A percentile compares a stretch with the other conserved stretches of the same genome.
These are phyloP conservation scores for Nannizziopsis arthrosporioides DNA, from an alignment of 2,329 filamentous ascomycete species.

Conservation along the genomic window DNA sequence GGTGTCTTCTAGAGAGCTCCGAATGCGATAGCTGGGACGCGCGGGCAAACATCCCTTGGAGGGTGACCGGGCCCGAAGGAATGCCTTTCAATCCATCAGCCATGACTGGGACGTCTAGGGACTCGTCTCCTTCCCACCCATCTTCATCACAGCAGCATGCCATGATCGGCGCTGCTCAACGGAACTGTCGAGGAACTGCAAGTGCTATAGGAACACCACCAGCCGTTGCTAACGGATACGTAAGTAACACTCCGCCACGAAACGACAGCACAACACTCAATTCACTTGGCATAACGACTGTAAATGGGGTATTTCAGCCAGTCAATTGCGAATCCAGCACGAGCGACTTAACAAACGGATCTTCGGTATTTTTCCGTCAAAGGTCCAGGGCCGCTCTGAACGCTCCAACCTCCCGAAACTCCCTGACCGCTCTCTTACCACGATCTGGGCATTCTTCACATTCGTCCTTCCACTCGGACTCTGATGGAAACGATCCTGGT, in stretches of 20 bases:
- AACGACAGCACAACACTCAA: neutral
- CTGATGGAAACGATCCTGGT: slow-evolving; percentile 24
- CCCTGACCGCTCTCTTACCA: slow-evolving; percentile 24
- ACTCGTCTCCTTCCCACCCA: slow-evolving; percentile 39
- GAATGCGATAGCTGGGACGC: slow-evolving; percentile 54
- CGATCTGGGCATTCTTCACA: slow-evolving; percentile 29
- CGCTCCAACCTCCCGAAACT: slow-evolving; percentile 28
- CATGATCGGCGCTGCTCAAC: slow-evolving; percentile 18
- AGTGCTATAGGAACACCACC: slow-evolving; percentile 12
- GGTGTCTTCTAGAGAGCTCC: slow-evolving; percentile 56
- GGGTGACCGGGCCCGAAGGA: slow-evolving; percentile 38
- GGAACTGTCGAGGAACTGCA: slow-evolving; percentile 18
- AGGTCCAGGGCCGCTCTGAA: slow-evolving; percentile 16
- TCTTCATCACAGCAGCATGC: slow-evolving; percentile 15
- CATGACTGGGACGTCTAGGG: slow-evolving; percentile 25
- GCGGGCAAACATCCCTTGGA: slow-evolving; percentile 48
- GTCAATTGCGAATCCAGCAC: neutral
- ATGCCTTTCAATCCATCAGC: slow-evolving; percentile 30
- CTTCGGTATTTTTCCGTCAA: neutral
- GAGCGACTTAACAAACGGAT: neutral
- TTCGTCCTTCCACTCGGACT: slow-evolving; percentile 32
- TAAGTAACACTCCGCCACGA: slow-evolving; percentile 1
- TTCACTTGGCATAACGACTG: neutral
- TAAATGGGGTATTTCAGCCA: neutral
- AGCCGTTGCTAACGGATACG: slow-evolving; percentile 23